Percentiles rank a stretch among this genome's conserved stretches.
Conservation (phyloP, 257 asterid species). For the Dorcoceras hygrometricum region DNA sequence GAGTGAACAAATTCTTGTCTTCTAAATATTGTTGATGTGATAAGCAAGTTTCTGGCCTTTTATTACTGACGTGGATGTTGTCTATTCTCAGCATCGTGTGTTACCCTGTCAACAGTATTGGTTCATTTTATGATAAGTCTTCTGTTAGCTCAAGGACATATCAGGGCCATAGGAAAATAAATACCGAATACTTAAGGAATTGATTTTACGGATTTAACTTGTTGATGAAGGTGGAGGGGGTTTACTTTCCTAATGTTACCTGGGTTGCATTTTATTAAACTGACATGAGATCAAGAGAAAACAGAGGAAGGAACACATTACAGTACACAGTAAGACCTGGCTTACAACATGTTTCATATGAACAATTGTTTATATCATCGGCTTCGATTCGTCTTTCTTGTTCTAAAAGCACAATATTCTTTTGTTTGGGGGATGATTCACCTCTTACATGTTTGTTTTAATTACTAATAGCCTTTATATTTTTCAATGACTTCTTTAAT, state of each 20-base stretch:
- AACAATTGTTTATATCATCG: background rate
- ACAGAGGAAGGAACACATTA: background rate
- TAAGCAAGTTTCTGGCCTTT: background rate
- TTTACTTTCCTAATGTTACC: background rate
- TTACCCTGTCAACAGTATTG: background rate
- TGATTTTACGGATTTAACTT: background rate
- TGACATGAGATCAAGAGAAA: conserved; percentile 12
- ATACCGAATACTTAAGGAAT: background rate
- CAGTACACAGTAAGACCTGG: background rate
- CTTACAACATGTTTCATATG: background rate
- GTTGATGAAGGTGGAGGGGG: background rate
- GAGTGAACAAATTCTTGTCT: background rate
- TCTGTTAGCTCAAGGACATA: background rate
- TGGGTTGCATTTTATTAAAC: background rate
- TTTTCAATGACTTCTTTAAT: no score
- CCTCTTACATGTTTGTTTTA: conserved; percentile 8
- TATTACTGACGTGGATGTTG: background rate
- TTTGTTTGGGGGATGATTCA: background rate
- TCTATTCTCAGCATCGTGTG: background rate
- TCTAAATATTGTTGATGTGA: background rate
- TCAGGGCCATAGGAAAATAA: background rate
- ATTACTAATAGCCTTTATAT: no score
- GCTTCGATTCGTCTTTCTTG: background rate
- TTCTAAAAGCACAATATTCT: background rate
- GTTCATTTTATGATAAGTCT: background rate